phyloP scores from a whole-genome alignment of 768 basidiomycete species.

The Boletus rex-veris region DNA sequence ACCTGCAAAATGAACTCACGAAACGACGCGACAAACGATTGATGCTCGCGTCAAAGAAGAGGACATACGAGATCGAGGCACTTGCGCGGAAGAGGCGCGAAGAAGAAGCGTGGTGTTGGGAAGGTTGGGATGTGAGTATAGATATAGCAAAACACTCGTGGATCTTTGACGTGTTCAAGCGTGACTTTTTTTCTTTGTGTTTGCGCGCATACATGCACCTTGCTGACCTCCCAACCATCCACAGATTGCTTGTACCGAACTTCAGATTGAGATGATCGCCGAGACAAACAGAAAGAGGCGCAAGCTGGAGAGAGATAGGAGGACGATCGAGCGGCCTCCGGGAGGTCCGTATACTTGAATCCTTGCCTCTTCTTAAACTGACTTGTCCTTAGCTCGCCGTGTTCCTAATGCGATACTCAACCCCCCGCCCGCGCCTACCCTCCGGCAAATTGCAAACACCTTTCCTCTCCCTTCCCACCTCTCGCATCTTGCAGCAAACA shows the following conservation, averaged over 20 bases:
- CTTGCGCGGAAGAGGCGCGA: constrained; percentile 58
- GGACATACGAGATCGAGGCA: constrained; percentile 62
- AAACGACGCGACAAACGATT: constrained; percentile 78
- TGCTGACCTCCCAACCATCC: constrained; percentile 1
- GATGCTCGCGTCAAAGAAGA: constrained; percentile 73
- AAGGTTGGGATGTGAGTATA: constrained; percentile 79
- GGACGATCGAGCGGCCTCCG: constrained; percentile 71
- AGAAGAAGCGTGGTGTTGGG: constrained; percentile 80
- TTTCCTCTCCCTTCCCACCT: constrained; percentile 43
- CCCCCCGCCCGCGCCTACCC: constrained; percentile 53
- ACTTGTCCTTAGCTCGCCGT: constrained; percentile 43
- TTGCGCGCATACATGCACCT: background rate
- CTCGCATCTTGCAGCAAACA: constrained; percentile 22
- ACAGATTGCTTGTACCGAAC: constrained; percentile 70
- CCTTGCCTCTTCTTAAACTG: background rate
- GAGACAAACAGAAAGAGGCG: constrained; percentile 86
- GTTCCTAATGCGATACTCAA: constrained; percentile 55
- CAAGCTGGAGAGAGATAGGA: constrained; percentile 79
- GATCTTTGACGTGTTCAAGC: background rate
- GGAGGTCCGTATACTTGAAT: constrained; percentile 49
- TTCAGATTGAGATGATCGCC: constrained; percentile 85
- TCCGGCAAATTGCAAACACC: constrained; percentile 64
- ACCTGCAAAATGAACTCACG: constrained; percentile 75
- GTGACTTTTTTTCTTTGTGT: background rate
- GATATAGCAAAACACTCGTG: constrained; percentile 1